These are phyloP conservation scores for Phytophthora niederhauseri DNA, from an alignment of 352 stramenopile species.

Conservation along the genomic window DNA sequence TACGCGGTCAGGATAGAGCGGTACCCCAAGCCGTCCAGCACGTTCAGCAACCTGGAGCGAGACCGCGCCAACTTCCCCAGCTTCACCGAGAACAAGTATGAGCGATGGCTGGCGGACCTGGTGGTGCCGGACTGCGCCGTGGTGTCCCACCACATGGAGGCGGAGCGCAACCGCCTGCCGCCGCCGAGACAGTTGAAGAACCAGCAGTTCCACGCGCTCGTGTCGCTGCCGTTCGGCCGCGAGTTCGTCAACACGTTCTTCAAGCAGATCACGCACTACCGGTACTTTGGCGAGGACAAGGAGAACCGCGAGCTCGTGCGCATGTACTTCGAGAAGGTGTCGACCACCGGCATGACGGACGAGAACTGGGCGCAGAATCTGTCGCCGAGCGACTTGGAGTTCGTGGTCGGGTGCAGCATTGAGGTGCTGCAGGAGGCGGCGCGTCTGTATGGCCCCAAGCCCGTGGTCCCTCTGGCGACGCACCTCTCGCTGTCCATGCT, in stretches of 20 bases:
- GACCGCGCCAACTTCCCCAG: conserved; percentile 50
- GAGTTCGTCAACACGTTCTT: conserved; percentile 74
- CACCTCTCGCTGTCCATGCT: conserved; percentile 48
- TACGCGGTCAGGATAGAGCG: conserved; percentile 82
- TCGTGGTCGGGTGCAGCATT: conserved; percentile 66
- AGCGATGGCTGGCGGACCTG: conserved; percentile 74
- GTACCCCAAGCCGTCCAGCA: conserved; percentile 74
- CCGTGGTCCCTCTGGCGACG: conserved; percentile 35
- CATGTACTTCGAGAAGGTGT: conserved; percentile 85
- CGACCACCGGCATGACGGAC: conserved; percentile 67
- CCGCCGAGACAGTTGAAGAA: conserved; percentile 75
- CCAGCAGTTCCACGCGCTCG: conserved; percentile 67
- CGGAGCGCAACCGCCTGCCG: conserved; percentile 44
- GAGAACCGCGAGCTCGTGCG: conserved; percentile 72
- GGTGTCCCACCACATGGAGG: conserved; percentile 56
- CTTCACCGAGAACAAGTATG: conserved; percentile 75
- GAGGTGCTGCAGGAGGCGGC: conserved; percentile 80
- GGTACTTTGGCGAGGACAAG: conserved; percentile 76
- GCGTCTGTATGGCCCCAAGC: conserved; percentile 68
- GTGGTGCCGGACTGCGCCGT: conserved; percentile 59
- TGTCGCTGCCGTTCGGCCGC: conserved; percentile 70
- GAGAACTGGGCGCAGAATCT: conserved; percentile 64
- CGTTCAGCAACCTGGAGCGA: conserved; percentile 72
- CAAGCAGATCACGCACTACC: conserved; percentile 72
- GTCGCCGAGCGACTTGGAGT: conserved; percentile 43